Percentiles rank a stretch among this genome's conserved stretches.
Conservation (phyloP, 306 rosid species). For the Sechiopsis laciniata region DNA sequence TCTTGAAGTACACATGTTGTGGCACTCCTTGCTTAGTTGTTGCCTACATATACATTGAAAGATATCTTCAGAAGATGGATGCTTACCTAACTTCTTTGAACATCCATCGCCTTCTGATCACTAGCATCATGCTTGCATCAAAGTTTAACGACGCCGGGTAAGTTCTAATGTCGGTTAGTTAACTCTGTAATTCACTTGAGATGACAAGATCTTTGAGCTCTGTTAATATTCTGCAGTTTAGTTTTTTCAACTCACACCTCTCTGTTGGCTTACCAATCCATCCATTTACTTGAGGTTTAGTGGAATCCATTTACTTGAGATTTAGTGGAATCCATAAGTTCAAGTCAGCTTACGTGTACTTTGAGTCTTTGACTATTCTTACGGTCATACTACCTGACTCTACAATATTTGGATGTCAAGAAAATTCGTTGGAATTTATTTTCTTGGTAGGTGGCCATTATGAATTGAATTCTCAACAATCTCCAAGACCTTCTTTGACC, state of each 20-base stretch:
- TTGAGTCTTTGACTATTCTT: too few relatives aligned
- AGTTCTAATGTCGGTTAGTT: constrained; percentile 10
- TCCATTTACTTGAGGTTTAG: background rate
- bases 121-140: constrained; percentile 51
- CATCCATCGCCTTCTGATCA: constrained; percentile 58
- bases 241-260: background rate
- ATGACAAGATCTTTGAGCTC: background rate
- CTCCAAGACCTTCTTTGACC: too few relatives aligned
- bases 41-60: constrained; percentile 63
- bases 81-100: constrained; percentile 50
- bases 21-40: constrained; percentile 52
- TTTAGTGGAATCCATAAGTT: background rate
- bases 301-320: background rate
- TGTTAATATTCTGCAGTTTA: background rate
- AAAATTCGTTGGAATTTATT: too few relatives aligned
- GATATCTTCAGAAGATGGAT: constrained; percentile 32
- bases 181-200: background rate
- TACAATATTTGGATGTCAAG: too few relatives aligned
- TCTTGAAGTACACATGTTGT: constrained; percentile 49
- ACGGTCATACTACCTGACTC: too few relatives aligned
- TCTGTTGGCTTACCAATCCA: background rate
- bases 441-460: too few relatives aligned
- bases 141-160: constrained; percentile 50
- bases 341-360: background rate
- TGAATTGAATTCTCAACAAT: too few relatives aligned